These are phyloP conservation scores for Mycena vitilis DNA, from an alignment of 768 basidiomycete species.

Conservation along the genomic window DNA sequence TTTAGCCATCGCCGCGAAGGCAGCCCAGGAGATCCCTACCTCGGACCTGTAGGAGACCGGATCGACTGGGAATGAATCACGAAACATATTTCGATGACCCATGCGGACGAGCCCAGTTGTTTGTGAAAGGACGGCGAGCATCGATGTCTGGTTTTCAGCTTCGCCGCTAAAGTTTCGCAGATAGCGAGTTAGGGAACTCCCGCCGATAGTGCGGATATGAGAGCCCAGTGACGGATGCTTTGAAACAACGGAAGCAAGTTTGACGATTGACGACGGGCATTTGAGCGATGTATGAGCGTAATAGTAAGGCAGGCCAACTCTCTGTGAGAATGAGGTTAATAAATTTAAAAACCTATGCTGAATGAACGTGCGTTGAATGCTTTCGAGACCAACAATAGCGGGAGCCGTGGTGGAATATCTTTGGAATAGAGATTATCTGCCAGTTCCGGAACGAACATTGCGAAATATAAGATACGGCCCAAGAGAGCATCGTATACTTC, in stretches of 20 bases:
- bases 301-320: constrained; percentile 16
- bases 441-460: constrained; percentile 9
- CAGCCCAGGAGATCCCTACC: constrained; percentile 4
- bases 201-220: not conserved
- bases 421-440: not conserved
- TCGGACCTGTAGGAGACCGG: not conserved
- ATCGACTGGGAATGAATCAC: not conserved
- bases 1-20: constrained; percentile 6
- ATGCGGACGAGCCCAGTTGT: not conserved
- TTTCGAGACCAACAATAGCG: constrained; percentile 12
- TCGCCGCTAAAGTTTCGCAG: no score
- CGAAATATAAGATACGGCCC: constrained; percentile 23
- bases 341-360: not conserved
- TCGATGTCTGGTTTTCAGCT: not conserved
- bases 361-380: not conserved
- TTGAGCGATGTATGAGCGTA: not conserved
- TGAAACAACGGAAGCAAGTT: not conserved
- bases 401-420: not conserved
- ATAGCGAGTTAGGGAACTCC: no score
- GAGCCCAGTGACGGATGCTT: constrained; percentile 1
- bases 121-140: constrained; percentile 3
- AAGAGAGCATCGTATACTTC: constrained; percentile 4
- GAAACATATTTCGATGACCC: not conserved
- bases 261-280: not conserved
- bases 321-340: not conserved